A percentile compares a stretch with the other conserved stretches of the same genome.
These are phyloP conservation scores for Leishmania turanica DNA, from an alignment of 208 protist species.

Conservation along the genomic window DNA sequence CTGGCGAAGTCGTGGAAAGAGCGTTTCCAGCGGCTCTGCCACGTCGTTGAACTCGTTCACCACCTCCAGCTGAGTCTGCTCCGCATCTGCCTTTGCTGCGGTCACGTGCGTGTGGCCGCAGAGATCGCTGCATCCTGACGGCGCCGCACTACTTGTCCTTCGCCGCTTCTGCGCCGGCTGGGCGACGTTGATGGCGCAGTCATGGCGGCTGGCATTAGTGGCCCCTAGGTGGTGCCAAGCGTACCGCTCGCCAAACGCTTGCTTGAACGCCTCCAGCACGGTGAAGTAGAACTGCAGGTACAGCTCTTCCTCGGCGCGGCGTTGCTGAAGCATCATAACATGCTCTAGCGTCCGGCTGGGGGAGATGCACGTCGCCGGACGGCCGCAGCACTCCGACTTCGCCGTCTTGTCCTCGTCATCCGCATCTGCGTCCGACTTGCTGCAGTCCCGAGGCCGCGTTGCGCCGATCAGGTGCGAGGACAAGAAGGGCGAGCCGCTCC, in stretches of 20 bases:
- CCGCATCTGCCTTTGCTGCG: neutral
- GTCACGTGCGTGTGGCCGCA: neutral
- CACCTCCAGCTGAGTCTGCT: neutral
- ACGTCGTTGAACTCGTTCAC: constrained; percentile 37
- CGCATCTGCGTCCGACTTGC: neutral
- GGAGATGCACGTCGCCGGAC: constrained; percentile 37
- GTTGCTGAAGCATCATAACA: constrained; percentile 36
- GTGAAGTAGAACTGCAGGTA: constrained; percentile 56
- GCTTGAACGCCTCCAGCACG: constrained; percentile 62
- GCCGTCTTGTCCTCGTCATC: neutral
- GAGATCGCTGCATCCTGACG: neutral
- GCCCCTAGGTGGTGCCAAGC: constrained; percentile 71
- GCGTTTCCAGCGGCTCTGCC: constrained; percentile 39
- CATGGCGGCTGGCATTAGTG: constrained; percentile 70
- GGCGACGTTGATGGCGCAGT: constrained; percentile 9
- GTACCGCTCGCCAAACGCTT: constrained; percentile 79
- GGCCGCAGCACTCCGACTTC: neutral
- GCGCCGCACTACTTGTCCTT: neutral
- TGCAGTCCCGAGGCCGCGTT: neutral
- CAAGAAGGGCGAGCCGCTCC: neutral
- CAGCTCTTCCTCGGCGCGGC: constrained; percentile 41
- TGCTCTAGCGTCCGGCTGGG: constrained; percentile 64
- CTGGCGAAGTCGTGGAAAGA: constrained; percentile 41
- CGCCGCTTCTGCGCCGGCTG: constrained; percentile 8
- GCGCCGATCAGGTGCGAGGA: neutral